Evolutionary conservation across 2,329 filamentous ascomycete species (phyloP).

Genomic region (Colletotrichum tropicale): DNA sequence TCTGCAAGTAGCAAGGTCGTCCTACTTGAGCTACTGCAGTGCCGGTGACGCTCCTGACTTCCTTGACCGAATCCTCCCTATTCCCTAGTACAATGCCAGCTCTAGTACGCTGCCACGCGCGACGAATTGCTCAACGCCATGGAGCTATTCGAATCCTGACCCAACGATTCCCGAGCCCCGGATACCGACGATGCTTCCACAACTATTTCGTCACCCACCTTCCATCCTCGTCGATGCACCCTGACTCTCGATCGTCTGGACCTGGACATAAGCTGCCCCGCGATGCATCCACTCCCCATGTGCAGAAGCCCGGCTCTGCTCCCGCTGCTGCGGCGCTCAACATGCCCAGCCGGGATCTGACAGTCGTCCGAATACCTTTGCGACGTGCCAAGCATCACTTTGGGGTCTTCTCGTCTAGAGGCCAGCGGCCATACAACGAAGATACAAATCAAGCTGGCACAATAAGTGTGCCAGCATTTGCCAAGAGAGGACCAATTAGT

Average conservation of each 20-base stretch:
- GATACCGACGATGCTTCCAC: slow-evolving; percentile 69
- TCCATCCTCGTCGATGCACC: slow-evolving; percentile 89
- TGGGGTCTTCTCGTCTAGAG: slow-evolving; percentile 78
- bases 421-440: slow-evolving; percentile 88
- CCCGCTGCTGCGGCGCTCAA: slow-evolving; percentile 65
- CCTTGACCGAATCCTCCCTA: neutral
- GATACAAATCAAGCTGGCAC: slow-evolving; percentile 94
- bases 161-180: neutral
- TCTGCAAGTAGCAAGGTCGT: slow-evolving; percentile 8
- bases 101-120: neutral
- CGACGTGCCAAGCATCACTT: slow-evolving; percentile 96
- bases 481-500: slow-evolving; percentile 77
- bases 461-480: slow-evolving; percentile 91
- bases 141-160: neutral
- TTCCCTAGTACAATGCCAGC: slow-evolving; percentile 10
- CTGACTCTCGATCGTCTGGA: slow-evolving; percentile 73
- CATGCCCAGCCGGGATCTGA: slow-evolving; percentile 74
- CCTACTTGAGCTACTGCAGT: slow-evolving; percentile 15
- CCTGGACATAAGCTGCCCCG: slow-evolving; percentile 87
- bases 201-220: slow-evolving; percentile 98
- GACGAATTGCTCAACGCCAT: slow-evolving; percentile 6
- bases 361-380: slow-evolving; percentile 92
- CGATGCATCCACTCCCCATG: slow-evolving; percentile 82
- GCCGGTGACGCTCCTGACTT: slow-evolving; percentile 7
- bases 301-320: slow-evolving; percentile 54